Evolutionary conservation across 2,329 filamentous ascomycete genomes (phyloP), one percentile per base, ranked within the genome.

Genomic region (Decorospora gaudefroyi): DNA sequence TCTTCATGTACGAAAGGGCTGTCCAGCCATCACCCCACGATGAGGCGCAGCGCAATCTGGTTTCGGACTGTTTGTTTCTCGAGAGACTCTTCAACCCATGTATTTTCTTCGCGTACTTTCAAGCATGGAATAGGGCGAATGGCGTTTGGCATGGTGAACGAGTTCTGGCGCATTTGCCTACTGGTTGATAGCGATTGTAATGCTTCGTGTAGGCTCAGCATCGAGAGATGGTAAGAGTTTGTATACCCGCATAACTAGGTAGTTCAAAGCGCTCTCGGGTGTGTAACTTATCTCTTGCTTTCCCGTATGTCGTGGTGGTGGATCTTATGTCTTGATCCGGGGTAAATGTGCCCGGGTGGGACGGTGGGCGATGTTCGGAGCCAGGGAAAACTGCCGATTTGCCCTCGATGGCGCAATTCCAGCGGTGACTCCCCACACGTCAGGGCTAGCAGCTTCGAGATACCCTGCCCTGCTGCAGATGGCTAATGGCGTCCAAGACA

Each of bases 1-100:
- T 62, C 58, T 84, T 12, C 75, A 80, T 34, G 76, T 73, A 43
- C 77, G 87, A 47, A 87, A 83, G 67, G 67, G 62, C 27, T 72
- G 69, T 49, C 70, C 72, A 4, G 70, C 70, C 22, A 60, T 75
- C 25, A 64, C 67, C 28, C 67, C 68, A 16, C 60, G 69, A 28
- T 74, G 55, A 67, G 17, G 22, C 3, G 37, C 12, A 30, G 27
- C 7, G 9, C 26, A 10, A 27, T 17, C 13, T n/a, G 27, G 31
- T 9, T 21, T 15, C 22, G 30, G 31, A 31, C 26, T 46, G 38
- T 31, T 37, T 11, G 18, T 4, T 11, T 46, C 7, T 10, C 34
- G 17, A 29, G 18, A 12, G 12, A 10, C 23, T 23, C 37, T 38
- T 33, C 19, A 33, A n/a, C 38, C 19, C 15, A 31, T 3, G 21